A percentile compares a stretch with the other conserved stretches of the same genome.
Conservation (phyloP, 768 basidiomycete species). For the Russula earlei region DNA sequence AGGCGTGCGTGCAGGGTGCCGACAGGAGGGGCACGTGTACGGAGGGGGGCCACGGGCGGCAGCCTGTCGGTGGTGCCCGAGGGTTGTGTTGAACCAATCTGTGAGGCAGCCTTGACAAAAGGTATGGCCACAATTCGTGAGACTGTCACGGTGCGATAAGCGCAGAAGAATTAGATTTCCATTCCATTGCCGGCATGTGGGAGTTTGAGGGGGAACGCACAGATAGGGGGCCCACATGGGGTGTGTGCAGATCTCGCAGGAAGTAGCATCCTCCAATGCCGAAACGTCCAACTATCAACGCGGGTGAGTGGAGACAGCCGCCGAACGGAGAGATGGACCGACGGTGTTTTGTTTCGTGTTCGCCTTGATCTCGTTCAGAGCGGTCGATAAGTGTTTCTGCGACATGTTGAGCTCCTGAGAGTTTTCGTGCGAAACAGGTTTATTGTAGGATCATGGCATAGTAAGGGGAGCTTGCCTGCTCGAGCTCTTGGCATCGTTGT, state of each 20-base stretch:
- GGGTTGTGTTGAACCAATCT: slow-evolving; percentile 42
- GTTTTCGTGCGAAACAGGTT: neutral
- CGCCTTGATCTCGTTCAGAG: slow-evolving; percentile 9
- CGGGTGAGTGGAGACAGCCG: neutral
- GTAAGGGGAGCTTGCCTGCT: slow-evolving; percentile 1
- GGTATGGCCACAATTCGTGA: slow-evolving; percentile 57
- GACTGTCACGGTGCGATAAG: no score
- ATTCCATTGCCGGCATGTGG: neutral
- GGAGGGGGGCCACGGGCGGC: slow-evolving; percentile 23
- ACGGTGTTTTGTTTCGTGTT: slow-evolving; percentile 7
- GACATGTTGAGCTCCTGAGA: slow-evolving; percentile 6
- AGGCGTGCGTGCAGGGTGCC: slow-evolving; percentile 36
- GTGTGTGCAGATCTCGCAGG: slow-evolving; percentile 55
- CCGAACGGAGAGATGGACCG: neutral
- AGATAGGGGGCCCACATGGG: slow-evolving; percentile 60
- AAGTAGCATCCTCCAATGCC: slow-evolving; percentile 41
- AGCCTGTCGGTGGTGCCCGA: slow-evolving; percentile 38
- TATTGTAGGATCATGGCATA: neutral
- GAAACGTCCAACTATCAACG: slow-evolving; percentile 7
- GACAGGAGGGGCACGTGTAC: slow-evolving; percentile 64
- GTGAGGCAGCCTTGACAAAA: slow-evolving; percentile 56
- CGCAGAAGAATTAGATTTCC: no score
- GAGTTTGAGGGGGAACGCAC: slow-evolving; percentile 31
- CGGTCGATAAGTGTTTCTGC: neutral
- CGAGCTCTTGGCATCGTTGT: slow-evolving; percentile 5